A percentile compares a stretch with the other conserved stretches of the same genome.
These are phyloP conservation scores for Umbelopsis isabellina DNA, from an alignment of 192 early-diverging fungal species.

Conservation along the genomic window DNA sequence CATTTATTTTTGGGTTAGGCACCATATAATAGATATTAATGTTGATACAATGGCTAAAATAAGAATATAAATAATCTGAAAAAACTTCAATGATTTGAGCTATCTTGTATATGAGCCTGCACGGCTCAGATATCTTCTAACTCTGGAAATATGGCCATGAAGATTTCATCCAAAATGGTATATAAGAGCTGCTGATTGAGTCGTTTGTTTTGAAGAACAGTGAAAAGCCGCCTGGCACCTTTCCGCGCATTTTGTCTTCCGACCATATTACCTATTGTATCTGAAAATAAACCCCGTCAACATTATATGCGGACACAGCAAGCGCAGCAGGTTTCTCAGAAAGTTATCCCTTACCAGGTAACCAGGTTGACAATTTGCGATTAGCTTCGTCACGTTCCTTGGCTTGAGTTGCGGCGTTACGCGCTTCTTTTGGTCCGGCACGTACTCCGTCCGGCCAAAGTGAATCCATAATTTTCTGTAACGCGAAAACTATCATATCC, in stretches of 20 bases:
- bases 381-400: conserved; percentile 52
- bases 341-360: conserved; percentile 50
- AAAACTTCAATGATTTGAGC: too few relatives aligned
- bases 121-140: conserved; percentile 25
- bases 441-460: conserved; percentile 61
- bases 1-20: too few relatives aligned
- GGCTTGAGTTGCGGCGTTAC: conserved; percentile 53
- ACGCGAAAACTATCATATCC: conserved; percentile 46
- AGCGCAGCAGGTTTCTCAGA: neutral
- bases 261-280: conserved; percentile 77
- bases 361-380: conserved; percentile 57
- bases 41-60: too few relatives aligned
- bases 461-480: conserved; percentile 43
- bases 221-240: conserved; percentile 72
- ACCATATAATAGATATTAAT: too few relatives aligned
- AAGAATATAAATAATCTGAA: too few relatives aligned
- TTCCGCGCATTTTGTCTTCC: conserved; percentile 79
- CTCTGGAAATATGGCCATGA: conserved; percentile 75
- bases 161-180: conserved; percentile 72
- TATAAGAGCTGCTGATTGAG: conserved; percentile 84
- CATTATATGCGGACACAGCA: neutral
- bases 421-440: conserved; percentile 18
- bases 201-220: conserved; percentile 72
- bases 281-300: conserved; percentile 12
- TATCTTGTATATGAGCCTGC: too few relatives aligned